Evolutionary conservation across 331 rosid genomes (phyloP).

Genomic region (Quercus tomentella): DNA sequence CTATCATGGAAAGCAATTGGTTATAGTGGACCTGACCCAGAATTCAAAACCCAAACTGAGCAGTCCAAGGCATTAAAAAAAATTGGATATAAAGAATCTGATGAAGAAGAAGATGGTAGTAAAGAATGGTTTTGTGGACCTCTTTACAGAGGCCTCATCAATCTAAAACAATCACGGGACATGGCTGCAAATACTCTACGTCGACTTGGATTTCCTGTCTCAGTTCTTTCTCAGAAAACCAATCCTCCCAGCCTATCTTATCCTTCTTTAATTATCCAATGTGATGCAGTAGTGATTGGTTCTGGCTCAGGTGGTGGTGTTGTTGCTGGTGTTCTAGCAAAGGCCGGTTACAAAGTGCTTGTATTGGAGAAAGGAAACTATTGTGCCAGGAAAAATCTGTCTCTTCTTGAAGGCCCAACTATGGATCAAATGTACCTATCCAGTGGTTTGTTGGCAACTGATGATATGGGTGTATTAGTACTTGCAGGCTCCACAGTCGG

Average conservation of each 20-base stretch:
- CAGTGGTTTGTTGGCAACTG: conserved; percentile 60
- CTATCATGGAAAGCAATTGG: conserved; percentile 76
- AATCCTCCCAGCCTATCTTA: conserved; percentile 12
- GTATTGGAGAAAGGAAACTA: conserved; percentile 76
- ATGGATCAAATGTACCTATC: conserved; percentile 71
- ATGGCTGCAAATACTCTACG: conserved; percentile 34
- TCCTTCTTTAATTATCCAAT: conserved; percentile 53
- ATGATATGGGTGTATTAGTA: conserved; percentile 44
- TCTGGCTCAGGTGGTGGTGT: conserved; percentile 87
- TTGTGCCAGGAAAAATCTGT: conserved; percentile 65
- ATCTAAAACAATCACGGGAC: conserved; percentile 38
- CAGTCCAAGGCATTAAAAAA: conserved; percentile 18
- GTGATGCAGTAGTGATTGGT: conserved; percentile 80
- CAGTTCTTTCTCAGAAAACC: conserved; percentile 21
- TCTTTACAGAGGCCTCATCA: conserved; percentile 52
- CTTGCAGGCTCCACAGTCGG: conserved; percentile 80
- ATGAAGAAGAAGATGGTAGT: conserved; percentile 13
- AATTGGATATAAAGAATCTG: conserved; percentile 16
- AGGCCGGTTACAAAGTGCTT: conserved; percentile 70
- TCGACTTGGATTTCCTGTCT: conserved; percentile 39
- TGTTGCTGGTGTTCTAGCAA: conserved; percentile 70
- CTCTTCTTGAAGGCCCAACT: conserved; percentile 73
- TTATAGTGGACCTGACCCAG: conserved; percentile 67
- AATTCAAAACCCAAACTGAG: conserved; percentile 42
- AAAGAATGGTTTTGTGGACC: conserved; percentile 53